Percentiles rank a stretch among this genome's conserved stretches.
phyloP scores from a whole-genome alignment of 441 rosid species.

The Macaranga tanarius region DNA sequence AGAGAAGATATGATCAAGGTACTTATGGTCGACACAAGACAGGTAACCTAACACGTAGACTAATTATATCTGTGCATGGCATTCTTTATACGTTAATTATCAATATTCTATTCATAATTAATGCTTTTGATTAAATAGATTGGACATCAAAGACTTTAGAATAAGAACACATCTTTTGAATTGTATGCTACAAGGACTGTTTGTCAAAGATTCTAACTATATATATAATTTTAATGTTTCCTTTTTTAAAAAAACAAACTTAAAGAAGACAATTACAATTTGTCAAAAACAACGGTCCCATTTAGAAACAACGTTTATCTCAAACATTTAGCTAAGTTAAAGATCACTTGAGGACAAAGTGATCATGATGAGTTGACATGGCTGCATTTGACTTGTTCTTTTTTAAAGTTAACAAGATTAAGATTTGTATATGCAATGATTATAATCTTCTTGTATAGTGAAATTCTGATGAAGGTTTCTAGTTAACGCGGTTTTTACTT shows the following conservation, averaged over 20 bases:
- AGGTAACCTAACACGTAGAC: constrained; percentile 79
- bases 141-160: neutral
- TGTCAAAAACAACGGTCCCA: constrained; percentile 20
- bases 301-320: neutral
- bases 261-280: too few species aligned
- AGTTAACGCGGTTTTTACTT: neutral
- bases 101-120: neutral
- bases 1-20: constrained; percentile 30
- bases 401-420: neutral
- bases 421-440: too few species aligned
- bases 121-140: too few species aligned
- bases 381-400: neutral
- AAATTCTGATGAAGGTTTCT: neutral
- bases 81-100: neutral
- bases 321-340: constrained; percentile 1
- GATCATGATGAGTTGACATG: neutral
- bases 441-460: neutral
- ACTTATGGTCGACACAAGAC: constrained; percentile 24
- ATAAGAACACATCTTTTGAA: constrained; percentile 16
- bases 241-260: too few species aligned
- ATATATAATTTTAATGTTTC: too few species aligned
- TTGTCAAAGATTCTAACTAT: constrained; percentile 18
- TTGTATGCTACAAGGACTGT: neutral
- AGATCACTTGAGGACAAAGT: neutral
- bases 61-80: constrained; percentile 36